Percentiles rank a stretch among this genome's conserved stretches.
phyloP scores from a whole-genome alignment of 2,329 filamentous ascomycete genomes.

The Aureobasidium sp. region DNA sequence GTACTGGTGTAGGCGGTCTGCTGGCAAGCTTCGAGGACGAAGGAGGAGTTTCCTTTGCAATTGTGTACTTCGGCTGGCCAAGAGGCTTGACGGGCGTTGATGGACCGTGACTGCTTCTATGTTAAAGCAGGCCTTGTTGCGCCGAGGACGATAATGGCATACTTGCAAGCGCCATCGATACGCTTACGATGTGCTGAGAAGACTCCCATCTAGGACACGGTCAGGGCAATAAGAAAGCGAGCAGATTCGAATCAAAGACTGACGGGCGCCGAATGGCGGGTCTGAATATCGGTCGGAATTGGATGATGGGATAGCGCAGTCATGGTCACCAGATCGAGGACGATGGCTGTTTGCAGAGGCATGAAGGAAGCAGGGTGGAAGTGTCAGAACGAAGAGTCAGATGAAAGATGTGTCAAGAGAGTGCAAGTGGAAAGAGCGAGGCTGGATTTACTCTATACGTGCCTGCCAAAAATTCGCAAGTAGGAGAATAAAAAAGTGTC shows the following conservation, averaged over 20 bases:
- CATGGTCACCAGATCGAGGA: neutral
- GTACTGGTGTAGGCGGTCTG: slow-evolving; percentile 9
- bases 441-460: neutral
- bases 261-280: slow-evolving; percentile 2
- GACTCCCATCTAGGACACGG: neutral
- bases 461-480: neutral
- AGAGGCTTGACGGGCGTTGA: neutral
- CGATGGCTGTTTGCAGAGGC: slow-evolving; percentile 6
- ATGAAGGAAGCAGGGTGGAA: neutral
- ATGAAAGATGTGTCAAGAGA: neutral
- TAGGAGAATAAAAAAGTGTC: neutral
- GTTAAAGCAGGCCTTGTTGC: neutral
- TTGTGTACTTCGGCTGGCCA: neutral
- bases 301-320: neutral
- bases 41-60: slow-evolving; percentile 5
- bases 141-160: neutral
- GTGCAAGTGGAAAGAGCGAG: slow-evolving; percentile 5
- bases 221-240: neutral
- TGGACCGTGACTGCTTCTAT: neutral
- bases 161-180: neutral
- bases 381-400: neutral
- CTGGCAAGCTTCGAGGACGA: slow-evolving; percentile 10
- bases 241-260: neutral
- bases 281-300: neutral
- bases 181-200: neutral